These are phyloP conservation scores for Gastrodia elata DNA, from an alignment of 106 monocot genomes.

Conservation along the genomic window DNA sequence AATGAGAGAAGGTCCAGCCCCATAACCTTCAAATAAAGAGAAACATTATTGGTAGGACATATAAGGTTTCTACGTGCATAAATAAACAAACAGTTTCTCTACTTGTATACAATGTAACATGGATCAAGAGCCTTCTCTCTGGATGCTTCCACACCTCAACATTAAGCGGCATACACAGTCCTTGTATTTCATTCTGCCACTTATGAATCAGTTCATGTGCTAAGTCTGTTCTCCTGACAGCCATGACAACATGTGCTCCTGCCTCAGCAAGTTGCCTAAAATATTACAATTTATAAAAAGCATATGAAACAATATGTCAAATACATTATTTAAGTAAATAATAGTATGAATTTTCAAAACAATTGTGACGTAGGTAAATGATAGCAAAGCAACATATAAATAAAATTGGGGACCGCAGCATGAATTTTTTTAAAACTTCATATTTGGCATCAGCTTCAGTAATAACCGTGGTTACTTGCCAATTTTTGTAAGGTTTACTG, in stretches of 20 bases:
- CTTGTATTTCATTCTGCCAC: constrained; percentile 61
- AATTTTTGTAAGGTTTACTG: no score
- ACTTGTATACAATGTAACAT: not conserved
- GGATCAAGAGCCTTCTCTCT: not conserved
- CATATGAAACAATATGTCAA: not conserved
- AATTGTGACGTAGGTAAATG: not conserved
- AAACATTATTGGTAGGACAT: constrained; percentile 3
- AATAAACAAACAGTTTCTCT: not conserved
- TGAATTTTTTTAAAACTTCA: no score
- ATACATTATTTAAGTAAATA: not conserved
- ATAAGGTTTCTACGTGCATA: not conserved
- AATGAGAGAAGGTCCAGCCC: constrained; percentile 91
- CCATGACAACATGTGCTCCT: constrained; percentile 95
- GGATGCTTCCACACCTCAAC: constrained; percentile 50
- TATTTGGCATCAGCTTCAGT: no score
- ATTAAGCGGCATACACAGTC: constrained; percentile 48
- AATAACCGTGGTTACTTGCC: no score
- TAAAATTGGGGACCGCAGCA: no score
- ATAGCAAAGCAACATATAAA: no score
- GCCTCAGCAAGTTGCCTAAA: constrained; percentile 75
- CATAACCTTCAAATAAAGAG: constrained; percentile 56
- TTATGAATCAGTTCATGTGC: constrained; percentile 80
- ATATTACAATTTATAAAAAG: not conserved
- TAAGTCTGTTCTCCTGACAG: constrained; percentile 62
- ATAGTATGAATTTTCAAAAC: not conserved